These are phyloP conservation scores for Vitellaria paradoxa DNA, from an alignment of 179 eudicot species.

Conservation along the genomic window DNA sequence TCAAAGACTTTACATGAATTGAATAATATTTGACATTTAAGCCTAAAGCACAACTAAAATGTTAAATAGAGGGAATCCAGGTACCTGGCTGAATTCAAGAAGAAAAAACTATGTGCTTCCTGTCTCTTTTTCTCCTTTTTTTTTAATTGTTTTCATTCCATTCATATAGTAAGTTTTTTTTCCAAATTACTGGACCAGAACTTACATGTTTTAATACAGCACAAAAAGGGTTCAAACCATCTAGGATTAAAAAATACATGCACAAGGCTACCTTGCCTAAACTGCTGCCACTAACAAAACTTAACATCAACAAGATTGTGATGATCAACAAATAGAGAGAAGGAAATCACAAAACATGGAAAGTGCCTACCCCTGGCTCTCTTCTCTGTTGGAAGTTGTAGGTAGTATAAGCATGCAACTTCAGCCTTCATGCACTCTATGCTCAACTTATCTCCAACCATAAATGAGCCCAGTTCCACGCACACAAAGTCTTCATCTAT, in stretches of 20 bases:
- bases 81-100: background rate
- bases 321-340: background rate
- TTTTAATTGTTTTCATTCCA: background rate
- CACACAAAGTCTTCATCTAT: slow-evolving; percentile 54
- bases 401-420: slow-evolving; percentile 78
- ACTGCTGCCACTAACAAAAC: background rate
- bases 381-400: slow-evolving; percentile 61
- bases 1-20: background rate
- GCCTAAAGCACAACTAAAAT: background rate
- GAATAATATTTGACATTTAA: background rate
- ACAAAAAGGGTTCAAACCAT: background rate
- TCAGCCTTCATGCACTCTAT: slow-evolving; percentile 64
- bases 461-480: slow-evolving; percentile 37
- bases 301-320: background rate
- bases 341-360: background rate
- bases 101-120: background rate
- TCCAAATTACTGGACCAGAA: slow-evolving; percentile 4
- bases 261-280: background rate
- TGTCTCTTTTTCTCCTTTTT: background rate
- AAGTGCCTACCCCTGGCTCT: slow-evolving; percentile 60
- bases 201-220: background rate
- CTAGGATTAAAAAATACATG: background rate
- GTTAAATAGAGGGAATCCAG: background rate
- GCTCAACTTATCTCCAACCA: slow-evolving; percentile 48
- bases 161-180: background rate